Percentiles rank a stretch among this genome's conserved stretches.
Evolutionary conservation across 495 filamentous ascomycete genomes (phyloP).

Genomic region (Podospora pseudopauciseta): DNA sequence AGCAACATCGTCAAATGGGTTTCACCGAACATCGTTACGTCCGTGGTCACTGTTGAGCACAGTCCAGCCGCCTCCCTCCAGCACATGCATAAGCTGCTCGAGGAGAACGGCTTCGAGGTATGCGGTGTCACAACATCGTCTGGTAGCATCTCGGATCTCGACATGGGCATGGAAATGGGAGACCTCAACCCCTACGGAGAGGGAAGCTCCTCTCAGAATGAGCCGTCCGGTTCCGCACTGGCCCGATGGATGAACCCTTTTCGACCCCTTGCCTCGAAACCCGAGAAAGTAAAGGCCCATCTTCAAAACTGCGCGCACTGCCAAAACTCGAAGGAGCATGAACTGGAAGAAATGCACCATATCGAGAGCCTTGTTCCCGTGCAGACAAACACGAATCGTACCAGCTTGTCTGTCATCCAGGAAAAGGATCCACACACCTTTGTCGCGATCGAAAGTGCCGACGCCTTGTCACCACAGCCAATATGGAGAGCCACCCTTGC

Average conservation of each 20-base stretch:
- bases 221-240: slow-evolving; percentile 15
- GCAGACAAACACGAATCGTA: neutral
- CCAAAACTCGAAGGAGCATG: slow-evolving; percentile 14
- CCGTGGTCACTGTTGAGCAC: slow-evolving; percentile 47
- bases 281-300: slow-evolving; percentile 25
- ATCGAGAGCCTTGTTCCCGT: slow-evolving; percentile 13
- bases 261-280: slow-evolving; percentile 3
- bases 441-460: slow-evolving; percentile 25
- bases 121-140: slow-evolving; percentile 40
- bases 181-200: neutral
- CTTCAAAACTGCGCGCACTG: slow-evolving; percentile 36
- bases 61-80: slow-evolving; percentile 25
- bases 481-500: slow-evolving; percentile 58
- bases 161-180: slow-evolving; percentile 13
- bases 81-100: slow-evolving; percentile 40
- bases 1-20: slow-evolving; percentile 44
- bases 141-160: slow-evolving; percentile 24
- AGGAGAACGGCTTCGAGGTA: slow-evolving; percentile 47
- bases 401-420: neutral
- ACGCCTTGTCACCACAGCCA: slow-evolving; percentile 12
- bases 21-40: slow-evolving; percentile 55
- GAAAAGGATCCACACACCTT: slow-evolving; percentile 16
- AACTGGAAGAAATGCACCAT: slow-evolving; percentile 14
- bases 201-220: slow-evolving; percentile 16
- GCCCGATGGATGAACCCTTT: slow-evolving; percentile 28